These are phyloP conservation scores for Eucalyptus pumila DNA, from an alignment of 345 rosid species.

Conservation along the genomic window DNA sequence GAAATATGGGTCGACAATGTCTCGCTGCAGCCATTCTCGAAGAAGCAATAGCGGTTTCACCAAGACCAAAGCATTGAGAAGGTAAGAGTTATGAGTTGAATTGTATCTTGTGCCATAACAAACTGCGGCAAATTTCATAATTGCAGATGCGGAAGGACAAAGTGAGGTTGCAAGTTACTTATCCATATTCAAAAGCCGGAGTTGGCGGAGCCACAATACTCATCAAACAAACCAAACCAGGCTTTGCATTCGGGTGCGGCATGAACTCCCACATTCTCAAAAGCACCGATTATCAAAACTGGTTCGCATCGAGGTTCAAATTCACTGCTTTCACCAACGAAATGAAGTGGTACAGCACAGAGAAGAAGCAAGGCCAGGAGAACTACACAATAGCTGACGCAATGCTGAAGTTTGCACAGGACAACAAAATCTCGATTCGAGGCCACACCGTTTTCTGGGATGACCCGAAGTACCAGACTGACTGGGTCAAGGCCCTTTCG, in stretches of 20 bases:
- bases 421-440: constrained; percentile 40
- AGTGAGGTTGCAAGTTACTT: constrained; percentile 37
- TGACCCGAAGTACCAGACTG: constrained; percentile 36
- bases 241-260: constrained; percentile 59
- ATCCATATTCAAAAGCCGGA: constrained; percentile 23
- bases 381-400: constrained; percentile 59
- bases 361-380: constrained; percentile 38
- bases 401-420: constrained; percentile 39
- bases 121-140: background rate
- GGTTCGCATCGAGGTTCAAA: constrained; percentile 70
- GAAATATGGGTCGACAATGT: constrained; percentile 46
- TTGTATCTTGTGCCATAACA: background rate
- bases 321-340: constrained; percentile 67
- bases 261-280: constrained; percentile 60
- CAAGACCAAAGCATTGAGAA: constrained; percentile 39
- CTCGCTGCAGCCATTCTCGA: constrained; percentile 49
- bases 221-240: constrained; percentile 24
- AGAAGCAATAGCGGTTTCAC: constrained; percentile 50
- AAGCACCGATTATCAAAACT: constrained; percentile 50
- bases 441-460: constrained; percentile 87
- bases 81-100: constrained; percentile 11
- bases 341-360: constrained; percentile 88
- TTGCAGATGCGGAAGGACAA: constrained; percentile 49
- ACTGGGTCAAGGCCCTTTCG: constrained; percentile 47
- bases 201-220: constrained; percentile 41